Base-by-base conservation (phyloP, 129 eudicot species). In the Chrysanthemum seticuspe region DNA sequence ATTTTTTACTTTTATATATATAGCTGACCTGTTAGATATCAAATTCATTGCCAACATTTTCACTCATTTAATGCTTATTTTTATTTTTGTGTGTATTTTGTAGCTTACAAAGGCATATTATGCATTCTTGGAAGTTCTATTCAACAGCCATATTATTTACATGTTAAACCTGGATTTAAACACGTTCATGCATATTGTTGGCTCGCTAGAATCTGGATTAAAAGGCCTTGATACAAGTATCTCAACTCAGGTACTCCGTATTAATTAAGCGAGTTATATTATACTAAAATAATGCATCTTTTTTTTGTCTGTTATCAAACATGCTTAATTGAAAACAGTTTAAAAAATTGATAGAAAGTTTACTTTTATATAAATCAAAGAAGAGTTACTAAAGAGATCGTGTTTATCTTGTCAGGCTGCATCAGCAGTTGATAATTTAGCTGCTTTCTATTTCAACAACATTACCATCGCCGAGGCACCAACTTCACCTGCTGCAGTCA, bases 121-220 rank as follows among this genome's bases (percentile, higher is more conserved):
- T 62, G 91, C 93, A 76, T 94, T 87, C 78, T 67, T 94, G 92
- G 98, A 94, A 87, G 96, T 94, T 74, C 68, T 94, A 36, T 87
- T 94, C 80, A 94, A 76, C 81, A 94, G 91, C 86, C 98, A 94
- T 85, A 87, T 87, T 47, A 74, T 70, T 49, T 90, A 84, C 68
- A 80, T 94, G 80, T 70, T 88, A 70, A 88, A 88, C 71, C 82
- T 88, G 76, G 97, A 94, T 76, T 72, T 86, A 68, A 91, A 77
- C 78, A 90, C 93, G 45, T 94, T 94, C 72, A 85, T 83, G 91
- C 97, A 83, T 74, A 86, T 94, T 50, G 90, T 90, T 79, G 92
- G 97, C 55, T 94, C 98, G 3, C 91, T 94, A 70, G 97, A 94
- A 81, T 94, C 97, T 54, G 98, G 98, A 53, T 83, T 94, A 70